Percentiles rank a stretch among this genome's conserved stretches.
phyloP scores from a whole-genome alignment of 108 stramenopile species.

The Cylindrotheca closterium region DNA sequence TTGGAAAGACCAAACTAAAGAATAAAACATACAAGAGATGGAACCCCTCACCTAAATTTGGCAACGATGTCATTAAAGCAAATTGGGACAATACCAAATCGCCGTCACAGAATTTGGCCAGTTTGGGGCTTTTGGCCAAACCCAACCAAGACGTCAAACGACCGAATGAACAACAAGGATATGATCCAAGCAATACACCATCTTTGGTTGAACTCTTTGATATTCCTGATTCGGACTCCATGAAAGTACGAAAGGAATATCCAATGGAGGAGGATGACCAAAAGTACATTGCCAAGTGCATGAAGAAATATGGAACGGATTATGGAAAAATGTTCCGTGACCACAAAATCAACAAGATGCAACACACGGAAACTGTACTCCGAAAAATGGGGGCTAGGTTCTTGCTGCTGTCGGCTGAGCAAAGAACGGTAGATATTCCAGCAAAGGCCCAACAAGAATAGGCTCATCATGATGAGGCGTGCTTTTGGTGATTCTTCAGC shows the following conservation, averaged over 20 bases:
- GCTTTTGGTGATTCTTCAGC: too few species aligned
- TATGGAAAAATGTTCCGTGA: constrained; percentile 72
- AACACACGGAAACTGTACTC: constrained; percentile 69
- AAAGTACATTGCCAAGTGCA: constrained; percentile 69
- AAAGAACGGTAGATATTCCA: constrained; percentile 62
- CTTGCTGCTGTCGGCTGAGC: constrained; percentile 54
- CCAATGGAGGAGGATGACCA: constrained; percentile 71
- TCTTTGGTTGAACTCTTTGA: constrained; percentile 78
- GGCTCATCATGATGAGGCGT: too few species aligned
- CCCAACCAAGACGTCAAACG: constrained; percentile 48
- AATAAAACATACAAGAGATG: constrained; percentile 38
- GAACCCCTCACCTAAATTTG: constrained; percentile 60
- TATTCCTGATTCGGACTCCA: constrained; percentile 71
- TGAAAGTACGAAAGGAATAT: constrained; percentile 33
- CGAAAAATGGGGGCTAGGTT: constrained; percentile 73
- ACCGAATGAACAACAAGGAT: constrained; percentile 1
- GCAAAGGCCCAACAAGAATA: constrained; percentile 50
- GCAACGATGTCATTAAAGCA: constrained; percentile 43
- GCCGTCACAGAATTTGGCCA: constrained; percentile 56
- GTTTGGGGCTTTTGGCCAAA: constrained; percentile 54
- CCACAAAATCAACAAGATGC: constrained; percentile 78
- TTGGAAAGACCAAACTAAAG: constrained; percentile 65
- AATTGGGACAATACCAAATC: constrained; percentile 73
- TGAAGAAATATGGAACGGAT: constrained; percentile 73
- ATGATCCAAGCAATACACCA: neutral